Evolutionary conservation across 1,284 basidiomycete genomes (phyloP), one percentile per base, ranked within the genome.

Genomic region (Fomitopsis pinicola): DNA sequence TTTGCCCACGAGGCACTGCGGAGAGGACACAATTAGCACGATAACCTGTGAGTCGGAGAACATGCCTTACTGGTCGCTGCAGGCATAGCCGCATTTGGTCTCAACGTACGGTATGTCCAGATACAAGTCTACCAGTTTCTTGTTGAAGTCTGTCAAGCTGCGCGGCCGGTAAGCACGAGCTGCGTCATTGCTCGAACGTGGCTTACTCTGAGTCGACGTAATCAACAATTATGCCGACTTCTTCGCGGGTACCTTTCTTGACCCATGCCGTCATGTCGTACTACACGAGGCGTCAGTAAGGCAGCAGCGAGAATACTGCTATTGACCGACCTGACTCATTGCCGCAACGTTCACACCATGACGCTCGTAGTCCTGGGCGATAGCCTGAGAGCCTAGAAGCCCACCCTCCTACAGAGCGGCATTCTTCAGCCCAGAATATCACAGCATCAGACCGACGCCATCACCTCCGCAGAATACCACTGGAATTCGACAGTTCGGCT

Each of bases 251-350:
- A 50, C 95, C 96, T 65, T 78, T 75, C 84, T 97, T 97, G 68
- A 99, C 93, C 89, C 94, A 99, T 61, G 96, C 97, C 48, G 93
- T 95, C 92, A 97, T 96, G 74, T 96, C 94, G 75, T 93, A 95
- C 89, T 92, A 64, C 57, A 55, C 35, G 50, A 38, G 22, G 45
- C 44, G 58, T 66, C 50, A 65, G 67, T 40, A 59, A 57, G 54
- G 61, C 59, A 62, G 59, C 61, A 60, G 40, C 59, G 63, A 63
- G 58, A 57, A 55, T 71, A 63, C 57, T 10, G 36, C 42, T 48
- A 63, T 57, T 57, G 38, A 61, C 74, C 59, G 76, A 91, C 89
- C 82, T 93, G 90, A 67, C 93, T 88, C 95, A 97, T 97, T 46
- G 90, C 94, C 71, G 89, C 79, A 61, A 98, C 91, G 66, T 89